Conservation (phyloP, 1,284 basidiomycete genomes). For the Macrocystidia cucumis region DNA sequence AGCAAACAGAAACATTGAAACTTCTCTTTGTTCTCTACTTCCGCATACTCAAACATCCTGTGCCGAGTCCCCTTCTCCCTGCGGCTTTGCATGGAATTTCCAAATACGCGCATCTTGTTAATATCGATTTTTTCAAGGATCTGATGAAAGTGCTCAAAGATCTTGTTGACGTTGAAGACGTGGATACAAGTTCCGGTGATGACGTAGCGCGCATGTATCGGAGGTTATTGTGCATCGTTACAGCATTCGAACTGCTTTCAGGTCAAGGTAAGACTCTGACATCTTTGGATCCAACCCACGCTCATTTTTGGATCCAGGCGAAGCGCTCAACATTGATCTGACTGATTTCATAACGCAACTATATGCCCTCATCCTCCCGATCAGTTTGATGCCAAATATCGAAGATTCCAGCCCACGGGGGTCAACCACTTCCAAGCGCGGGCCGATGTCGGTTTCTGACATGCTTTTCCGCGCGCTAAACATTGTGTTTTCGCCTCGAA, state of each 20-base stretch:
- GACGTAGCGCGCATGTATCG: slow-evolving; percentile 37
- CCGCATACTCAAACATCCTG: slow-evolving; percentile 86
- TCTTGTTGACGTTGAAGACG: slow-evolving; percentile 51
- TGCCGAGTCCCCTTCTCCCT: slow-evolving; percentile 78
- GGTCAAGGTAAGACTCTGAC: slow-evolving; percentile 74
- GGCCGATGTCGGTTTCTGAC: slow-evolving; percentile 39
- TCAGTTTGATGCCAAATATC: slow-evolving; percentile 46
- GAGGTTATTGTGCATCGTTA: slow-evolving; percentile 84
- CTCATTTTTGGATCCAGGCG: slow-evolving; percentile 48
- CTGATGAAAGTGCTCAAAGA: slow-evolving; percentile 82
- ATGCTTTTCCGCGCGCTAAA: slow-evolving; percentile 84
- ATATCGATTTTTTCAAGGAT: slow-evolving; percentile 98
- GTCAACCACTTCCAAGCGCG: slow-evolving; percentile 14
- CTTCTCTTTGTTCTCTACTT: slow-evolving; percentile 98
- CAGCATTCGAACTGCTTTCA: slow-evolving; percentile 92
- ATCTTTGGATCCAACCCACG: not conserved
- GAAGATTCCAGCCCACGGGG: slow-evolving; percentile 23
- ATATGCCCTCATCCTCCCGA: slow-evolving; percentile 61
- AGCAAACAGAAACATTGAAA: slow-evolving; percentile 98
- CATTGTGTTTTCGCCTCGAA: slow-evolving; percentile 68
- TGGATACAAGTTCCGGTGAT: slow-evolving; percentile 23
- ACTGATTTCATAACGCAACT: slow-evolving; percentile 80
- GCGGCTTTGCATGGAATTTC: slow-evolving; percentile 90
- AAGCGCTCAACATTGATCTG: slow-evolving; percentile 94
- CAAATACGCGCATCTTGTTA: slow-evolving; percentile 93